These are phyloP conservation scores for Corchorus olitorius DNA, from an alignment of 345 rosid genomes.

Conservation along the genomic window DNA sequence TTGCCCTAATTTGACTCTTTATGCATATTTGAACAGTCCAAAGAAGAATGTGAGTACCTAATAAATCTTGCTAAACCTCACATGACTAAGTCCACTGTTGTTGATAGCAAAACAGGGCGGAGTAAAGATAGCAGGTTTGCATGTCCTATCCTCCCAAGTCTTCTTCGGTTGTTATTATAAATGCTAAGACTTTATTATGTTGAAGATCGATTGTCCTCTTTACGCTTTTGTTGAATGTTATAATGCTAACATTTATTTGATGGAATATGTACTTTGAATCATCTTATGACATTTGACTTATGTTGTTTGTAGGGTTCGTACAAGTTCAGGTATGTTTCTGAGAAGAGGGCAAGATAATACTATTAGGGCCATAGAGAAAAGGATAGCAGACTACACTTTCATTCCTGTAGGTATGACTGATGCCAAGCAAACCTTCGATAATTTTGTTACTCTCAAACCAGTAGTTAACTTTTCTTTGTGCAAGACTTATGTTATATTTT, in stretches of 20 bases:
- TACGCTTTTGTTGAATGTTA: not conserved
- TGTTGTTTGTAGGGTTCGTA: slow-evolving; percentile 67
- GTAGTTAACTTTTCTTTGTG: not conserved
- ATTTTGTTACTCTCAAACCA: not conserved
- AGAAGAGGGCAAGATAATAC: slow-evolving; percentile 71
- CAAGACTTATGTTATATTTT: not conserved
- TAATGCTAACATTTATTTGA: not conserved
- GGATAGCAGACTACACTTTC: slow-evolving; percentile 87
- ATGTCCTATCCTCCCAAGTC: slow-evolving; percentile 10
- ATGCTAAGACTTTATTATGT: not conserved
- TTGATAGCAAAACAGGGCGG: slow-evolving; percentile 78
- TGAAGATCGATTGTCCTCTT: not conserved
- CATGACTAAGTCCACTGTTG: slow-evolving; percentile 88
- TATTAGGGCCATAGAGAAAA: slow-evolving; percentile 64
- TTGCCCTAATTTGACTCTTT: not conserved
- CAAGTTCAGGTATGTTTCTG: slow-evolving; percentile 91
- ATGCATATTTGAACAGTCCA: slow-evolving; percentile 51
- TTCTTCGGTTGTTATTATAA: not conserved
- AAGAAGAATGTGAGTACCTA: slow-evolving; percentile 85
- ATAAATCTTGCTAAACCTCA: slow-evolving; percentile 83
- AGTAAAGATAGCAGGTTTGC: slow-evolving; percentile 87
- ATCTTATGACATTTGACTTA: slow-evolving; percentile 18
- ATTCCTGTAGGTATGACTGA: slow-evolving; percentile 69
- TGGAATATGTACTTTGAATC: not conserved
- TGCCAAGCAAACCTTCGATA: not conserved